Percentiles rank a stretch among this genome's conserved stretches.
Conservation (phyloP, 805 yeast species). For the Candida endomychidarum region DNA sequence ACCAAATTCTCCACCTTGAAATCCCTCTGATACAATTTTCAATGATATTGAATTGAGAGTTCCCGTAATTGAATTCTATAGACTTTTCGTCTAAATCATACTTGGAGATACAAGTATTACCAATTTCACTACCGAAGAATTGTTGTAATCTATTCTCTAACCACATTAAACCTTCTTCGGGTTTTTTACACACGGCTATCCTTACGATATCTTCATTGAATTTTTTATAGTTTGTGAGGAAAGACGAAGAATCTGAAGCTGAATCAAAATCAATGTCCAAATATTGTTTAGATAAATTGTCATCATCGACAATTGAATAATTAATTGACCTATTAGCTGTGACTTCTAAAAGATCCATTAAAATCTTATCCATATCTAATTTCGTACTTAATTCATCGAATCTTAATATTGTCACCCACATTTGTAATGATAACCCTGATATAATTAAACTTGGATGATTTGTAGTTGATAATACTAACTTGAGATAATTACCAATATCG, state of each 20-base stretch:
- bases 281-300: constrained; percentile 60
- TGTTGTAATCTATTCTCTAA: constrained; percentile 67
- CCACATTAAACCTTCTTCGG: constrained; percentile 82
- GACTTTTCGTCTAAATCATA: constrained; percentile 55
- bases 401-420: constrained; percentile 91
- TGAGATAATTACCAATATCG: constrained; percentile 67
- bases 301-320: constrained; percentile 67
- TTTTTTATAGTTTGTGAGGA: constrained; percentile 75
- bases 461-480: constrained; percentile 76
- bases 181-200: constrained; percentile 79
- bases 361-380: constrained; percentile 51
- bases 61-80: constrained; percentile 71
- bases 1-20: constrained; percentile 95
- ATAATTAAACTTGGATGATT: constrained; percentile 83
- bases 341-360: constrained; percentile 70
- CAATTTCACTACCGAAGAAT: constrained; percentile 71
- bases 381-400: constrained; percentile 69
- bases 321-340: constrained; percentile 78
- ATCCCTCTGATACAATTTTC: constrained; percentile 92
- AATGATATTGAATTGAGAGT: constrained; percentile 79
- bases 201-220: constrained; percentile 89
- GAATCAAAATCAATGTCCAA: constrained; percentile 89
- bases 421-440: constrained; percentile 84
- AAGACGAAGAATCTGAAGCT: constrained; percentile 72
- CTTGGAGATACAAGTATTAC: constrained; percentile 59